These are phyloP conservation scores for Dactylonectria estremocensis DNA, from an alignment of 2,329 filamentous ascomycete species.

Conservation along the genomic window DNA sequence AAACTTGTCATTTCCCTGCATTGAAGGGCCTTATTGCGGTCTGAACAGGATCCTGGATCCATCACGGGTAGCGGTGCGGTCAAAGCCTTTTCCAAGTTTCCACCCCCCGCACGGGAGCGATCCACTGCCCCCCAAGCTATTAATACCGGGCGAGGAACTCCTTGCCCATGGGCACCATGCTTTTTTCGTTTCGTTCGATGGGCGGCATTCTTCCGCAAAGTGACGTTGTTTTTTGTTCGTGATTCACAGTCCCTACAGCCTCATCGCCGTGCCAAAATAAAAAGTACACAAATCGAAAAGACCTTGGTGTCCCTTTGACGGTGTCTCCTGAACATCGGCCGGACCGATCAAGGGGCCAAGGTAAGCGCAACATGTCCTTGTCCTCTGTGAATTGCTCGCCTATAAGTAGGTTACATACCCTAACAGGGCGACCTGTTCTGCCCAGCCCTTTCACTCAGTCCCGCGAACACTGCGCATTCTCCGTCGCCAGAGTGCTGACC, in stretches of 20 bases:
- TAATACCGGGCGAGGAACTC: conserved; percentile 41
- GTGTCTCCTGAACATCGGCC: conserved; percentile 27
- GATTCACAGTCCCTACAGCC: conserved; percentile 21
- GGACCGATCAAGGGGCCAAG: conserved; percentile 23
- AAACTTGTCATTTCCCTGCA: conserved; percentile 36
- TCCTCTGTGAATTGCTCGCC: background rate
- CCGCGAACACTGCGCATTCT: background rate
- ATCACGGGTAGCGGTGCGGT: conserved; percentile 46
- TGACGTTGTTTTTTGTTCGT: conserved; percentile 18
- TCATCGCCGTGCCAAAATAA: background rate
- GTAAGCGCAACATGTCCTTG: conserved; percentile 21
- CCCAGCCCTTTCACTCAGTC: background rate
- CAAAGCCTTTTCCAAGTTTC: conserved; percentile 37
- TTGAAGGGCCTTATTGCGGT: conserved; percentile 43
- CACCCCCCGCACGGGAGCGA: conserved; percentile 42
- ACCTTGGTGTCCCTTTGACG: background rate
- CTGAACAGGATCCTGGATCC: conserved; percentile 40
- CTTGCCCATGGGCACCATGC: conserved; percentile 27
- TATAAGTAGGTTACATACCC: conserved; percentile 16
- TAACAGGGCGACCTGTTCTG: background rate
- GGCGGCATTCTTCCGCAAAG: conserved; percentile 22
- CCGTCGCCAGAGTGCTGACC: conserved; percentile 17
- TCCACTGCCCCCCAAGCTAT: conserved; percentile 38
- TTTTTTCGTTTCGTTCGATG: conserved; percentile 11
- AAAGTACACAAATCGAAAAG: background rate